Evolutionary conservation across 495 filamentous ascomycete species (phyloP).

Genomic region (Aspergillus sparsus): DNA sequence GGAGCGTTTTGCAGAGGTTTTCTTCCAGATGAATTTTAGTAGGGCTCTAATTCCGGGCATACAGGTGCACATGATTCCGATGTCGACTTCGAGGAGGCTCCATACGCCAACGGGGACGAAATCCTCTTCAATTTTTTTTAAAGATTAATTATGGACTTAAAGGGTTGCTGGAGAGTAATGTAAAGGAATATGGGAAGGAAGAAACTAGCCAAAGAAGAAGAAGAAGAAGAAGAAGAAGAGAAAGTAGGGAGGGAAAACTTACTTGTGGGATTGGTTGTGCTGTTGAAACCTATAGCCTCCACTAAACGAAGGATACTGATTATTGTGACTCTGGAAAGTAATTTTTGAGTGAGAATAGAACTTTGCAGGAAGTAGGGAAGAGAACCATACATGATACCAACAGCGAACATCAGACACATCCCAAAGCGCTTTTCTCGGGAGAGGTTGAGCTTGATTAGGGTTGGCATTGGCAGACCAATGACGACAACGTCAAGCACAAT

Average conservation of each 20-base stretch:
- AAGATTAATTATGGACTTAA: background rate
- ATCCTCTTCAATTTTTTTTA: conserved; percentile 18
- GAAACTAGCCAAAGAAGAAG: no score
- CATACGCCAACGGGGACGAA: conserved; percentile 22
- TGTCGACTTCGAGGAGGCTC: conserved; percentile 26
- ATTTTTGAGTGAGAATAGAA: background rate
- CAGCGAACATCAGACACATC: conserved; percentile 27
- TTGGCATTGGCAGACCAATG: conserved; percentile 39
- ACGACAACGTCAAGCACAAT: conserved; percentile 47
- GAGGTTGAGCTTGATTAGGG: conserved; percentile 27
- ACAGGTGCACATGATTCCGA: conserved; percentile 26
- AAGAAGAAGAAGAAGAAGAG: background rate
- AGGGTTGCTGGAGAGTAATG: no score
- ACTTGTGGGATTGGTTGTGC: conserved; percentile 28
- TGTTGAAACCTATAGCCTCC: conserved; percentile 20
- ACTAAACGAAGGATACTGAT: conserved; percentile 25
- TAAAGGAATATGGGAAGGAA: no score
- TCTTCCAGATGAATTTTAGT: background rate
- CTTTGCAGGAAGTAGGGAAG: background rate
- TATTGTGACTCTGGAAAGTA: conserved; percentile 19
- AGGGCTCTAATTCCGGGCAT: conserved; percentile 25
- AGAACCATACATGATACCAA: conserved; percentile 25
- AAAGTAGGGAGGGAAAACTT: conserved; percentile 1
- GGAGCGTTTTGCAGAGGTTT: background rate
- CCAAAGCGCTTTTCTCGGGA: conserved; percentile 21